Conservation (phyloP, 2,329 filamentous ascomycete genomes). For the Xylariaceae sp. region DNA sequence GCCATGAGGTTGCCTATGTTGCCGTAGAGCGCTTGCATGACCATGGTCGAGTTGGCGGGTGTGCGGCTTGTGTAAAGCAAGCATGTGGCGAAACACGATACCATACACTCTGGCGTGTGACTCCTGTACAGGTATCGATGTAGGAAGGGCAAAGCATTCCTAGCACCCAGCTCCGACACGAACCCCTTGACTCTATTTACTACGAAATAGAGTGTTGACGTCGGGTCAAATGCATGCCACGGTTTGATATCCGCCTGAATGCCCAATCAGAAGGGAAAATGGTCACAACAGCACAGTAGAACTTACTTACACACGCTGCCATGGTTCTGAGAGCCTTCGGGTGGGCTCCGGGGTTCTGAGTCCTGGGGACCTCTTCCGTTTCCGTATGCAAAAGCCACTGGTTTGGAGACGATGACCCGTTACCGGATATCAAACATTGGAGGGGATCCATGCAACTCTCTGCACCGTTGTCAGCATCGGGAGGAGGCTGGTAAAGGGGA, state of each 20-base stretch:
- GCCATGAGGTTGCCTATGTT: conserved; percentile 22
- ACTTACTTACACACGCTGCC: conserved; percentile 21
- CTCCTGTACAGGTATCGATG: conserved; percentile 27
- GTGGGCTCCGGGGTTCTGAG: conserved; percentile 13
- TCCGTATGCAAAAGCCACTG: conserved; percentile 12
- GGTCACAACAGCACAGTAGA: not conserved
- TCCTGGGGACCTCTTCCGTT: conserved; percentile 2
- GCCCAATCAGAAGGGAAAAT: conserved; percentile 6
- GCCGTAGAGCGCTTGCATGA: conserved; percentile 24
- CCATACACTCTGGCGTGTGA: conserved; percentile 26
- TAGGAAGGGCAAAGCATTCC: conserved; percentile 28
- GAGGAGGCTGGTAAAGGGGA: not conserved
- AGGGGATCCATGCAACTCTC: conserved; percentile 9
- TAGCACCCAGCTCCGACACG: conserved; percentile 21
- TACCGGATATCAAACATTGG: conserved; percentile 8
- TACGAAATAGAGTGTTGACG: conserved; percentile 22
- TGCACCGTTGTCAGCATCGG: not conserved
- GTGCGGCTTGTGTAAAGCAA: conserved; percentile 30
- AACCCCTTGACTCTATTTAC: conserved; percentile 25
- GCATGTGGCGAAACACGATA: conserved; percentile 28
- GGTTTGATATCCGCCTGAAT: conserved; percentile 20
- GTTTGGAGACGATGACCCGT: conserved; percentile 5
- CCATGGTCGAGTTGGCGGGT: conserved; percentile 24
- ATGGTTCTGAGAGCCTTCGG: conserved; percentile 19
- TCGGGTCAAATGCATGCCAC: conserved; percentile 29